phyloP scores from a whole-genome alignment of 192 early-diverging fungal genomes.

The Umbelopsis sp. region DNA sequence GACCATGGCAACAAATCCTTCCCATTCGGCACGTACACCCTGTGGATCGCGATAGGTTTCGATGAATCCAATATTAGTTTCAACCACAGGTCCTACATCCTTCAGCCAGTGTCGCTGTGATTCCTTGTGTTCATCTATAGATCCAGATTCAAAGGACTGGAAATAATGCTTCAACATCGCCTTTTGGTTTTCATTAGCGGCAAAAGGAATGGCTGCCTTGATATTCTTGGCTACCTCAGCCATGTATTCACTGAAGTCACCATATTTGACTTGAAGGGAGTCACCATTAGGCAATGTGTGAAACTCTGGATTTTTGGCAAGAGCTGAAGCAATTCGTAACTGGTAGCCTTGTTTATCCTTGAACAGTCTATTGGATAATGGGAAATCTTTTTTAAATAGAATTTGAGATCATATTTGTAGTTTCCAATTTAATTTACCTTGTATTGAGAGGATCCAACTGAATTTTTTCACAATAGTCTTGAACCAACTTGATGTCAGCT shows the following conservation, averaged over 20 bases:
- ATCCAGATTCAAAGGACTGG: conserved; percentile 53
- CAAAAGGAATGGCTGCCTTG: conserved; percentile 42
- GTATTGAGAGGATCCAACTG: conserved; percentile 33
- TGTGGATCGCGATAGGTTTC: conserved; percentile 66
- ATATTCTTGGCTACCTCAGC: conserved; percentile 42
- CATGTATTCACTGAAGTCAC: conserved; percentile 52
- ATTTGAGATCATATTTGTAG: not conserved
- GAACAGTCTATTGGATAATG: conserved; percentile 28
- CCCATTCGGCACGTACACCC: conserved; percentile 65
- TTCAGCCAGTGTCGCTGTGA: conserved; percentile 57
- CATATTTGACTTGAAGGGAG: conserved; percentile 43
- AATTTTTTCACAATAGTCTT: conserved; percentile 37
- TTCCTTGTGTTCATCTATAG: conserved; percentile 61
- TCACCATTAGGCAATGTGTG: conserved; percentile 37
- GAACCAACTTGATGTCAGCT: conserved; percentile 46
- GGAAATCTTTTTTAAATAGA: not conserved
- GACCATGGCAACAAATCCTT: conserved; percentile 65
- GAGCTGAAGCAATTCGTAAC: conserved; percentile 43
- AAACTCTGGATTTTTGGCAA: conserved; percentile 21
- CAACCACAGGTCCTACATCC: conserved; percentile 59
- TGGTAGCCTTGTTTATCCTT: conserved; percentile 36
- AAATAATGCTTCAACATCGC: conserved; percentile 55
- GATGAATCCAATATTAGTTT: conserved; percentile 65
- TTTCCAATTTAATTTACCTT: conserved; percentile 13
- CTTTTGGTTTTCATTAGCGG: conserved; percentile 56